phyloP scores from a whole-genome alignment of 176 grass and related monocot genomes.

The Musa acuminata region DNA sequence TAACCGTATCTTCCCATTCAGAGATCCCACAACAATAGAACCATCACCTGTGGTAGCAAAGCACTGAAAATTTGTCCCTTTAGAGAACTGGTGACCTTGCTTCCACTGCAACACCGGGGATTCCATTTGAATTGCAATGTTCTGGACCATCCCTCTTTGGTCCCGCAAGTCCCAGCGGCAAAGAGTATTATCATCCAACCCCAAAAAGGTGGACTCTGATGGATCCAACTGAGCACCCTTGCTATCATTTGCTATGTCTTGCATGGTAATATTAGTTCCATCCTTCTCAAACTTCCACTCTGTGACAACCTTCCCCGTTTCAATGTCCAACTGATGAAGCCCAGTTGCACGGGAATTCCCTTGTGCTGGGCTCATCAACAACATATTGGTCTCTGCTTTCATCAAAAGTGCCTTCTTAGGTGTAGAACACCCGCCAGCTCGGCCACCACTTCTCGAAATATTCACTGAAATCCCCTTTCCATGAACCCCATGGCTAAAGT shows the following conservation, averaged over 20 bases:
- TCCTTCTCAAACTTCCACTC: conserved; percentile 94
- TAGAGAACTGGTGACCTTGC: conserved; percentile 80
- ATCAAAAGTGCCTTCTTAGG: conserved; percentile 88
- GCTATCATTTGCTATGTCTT: conserved; percentile 77
- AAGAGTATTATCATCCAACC: conserved; percentile 61
- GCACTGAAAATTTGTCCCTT: conserved; percentile 83
- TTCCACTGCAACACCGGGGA: conserved; percentile 73
- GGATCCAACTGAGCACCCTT: conserved; percentile 85
- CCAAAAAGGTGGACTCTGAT: conserved; percentile 77
- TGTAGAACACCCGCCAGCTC: conserved; percentile 26
- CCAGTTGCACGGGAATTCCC: conserved; percentile 63
- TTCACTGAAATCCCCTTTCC: conserved; percentile 72
- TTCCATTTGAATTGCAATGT: conserved; percentile 39
- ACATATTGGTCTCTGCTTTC: conserved; percentile 86
- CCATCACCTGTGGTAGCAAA: conserved; percentile 84
- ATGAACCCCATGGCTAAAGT: conserved; percentile 78
- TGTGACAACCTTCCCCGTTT: conserved; percentile 71
- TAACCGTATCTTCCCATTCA: conserved; percentile 87
- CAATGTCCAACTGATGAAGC: conserved; percentile 66
- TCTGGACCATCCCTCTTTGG: conserved; percentile 63
- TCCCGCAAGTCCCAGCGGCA: conserved; percentile 92
- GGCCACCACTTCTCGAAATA: conserved; percentile 33
- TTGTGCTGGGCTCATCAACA: conserved; percentile 89
- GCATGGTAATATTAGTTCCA: conserved; percentile 68
- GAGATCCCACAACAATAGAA: conserved; percentile 77